These are phyloP conservation scores for Penicillium freii DNA, from an alignment of 2,329 filamentous ascomycete species.

Conservation along the genomic window DNA sequence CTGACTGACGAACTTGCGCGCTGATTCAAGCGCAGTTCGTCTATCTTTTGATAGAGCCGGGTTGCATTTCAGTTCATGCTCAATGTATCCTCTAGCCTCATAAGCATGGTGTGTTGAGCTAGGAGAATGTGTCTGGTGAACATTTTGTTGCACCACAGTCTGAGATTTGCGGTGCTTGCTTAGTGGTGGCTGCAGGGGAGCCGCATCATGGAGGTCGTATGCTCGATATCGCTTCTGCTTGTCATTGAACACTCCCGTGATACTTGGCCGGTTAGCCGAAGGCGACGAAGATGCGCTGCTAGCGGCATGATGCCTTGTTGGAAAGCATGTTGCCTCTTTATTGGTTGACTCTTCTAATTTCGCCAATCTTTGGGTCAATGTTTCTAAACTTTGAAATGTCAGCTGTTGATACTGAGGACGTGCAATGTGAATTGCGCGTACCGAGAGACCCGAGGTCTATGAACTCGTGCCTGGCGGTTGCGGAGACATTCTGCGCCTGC, in stretches of 20 bases:
- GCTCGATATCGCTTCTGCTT: slow-evolving; percentile 8
- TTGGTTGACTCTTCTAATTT: slow-evolving; percentile 19
- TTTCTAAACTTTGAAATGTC: slow-evolving; percentile 16
- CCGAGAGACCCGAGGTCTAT: slow-evolving; percentile 24
- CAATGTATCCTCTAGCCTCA: slow-evolving; percentile 25
- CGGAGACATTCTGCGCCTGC: slow-evolving; percentile 37
- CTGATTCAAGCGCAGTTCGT: slow-evolving; percentile 18
- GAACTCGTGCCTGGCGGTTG: slow-evolving; percentile 22
- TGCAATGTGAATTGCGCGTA: background rate
- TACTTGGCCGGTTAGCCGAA: background rate
- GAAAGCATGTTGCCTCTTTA: slow-evolving; percentile 4
- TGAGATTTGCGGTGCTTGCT: slow-evolving; percentile 17
- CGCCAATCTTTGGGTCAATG: slow-evolving; percentile 18
- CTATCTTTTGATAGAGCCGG: slow-evolving; percentile 22
- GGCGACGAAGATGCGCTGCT: slow-evolving; percentile 13
- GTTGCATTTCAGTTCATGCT: slow-evolving; percentile 26
- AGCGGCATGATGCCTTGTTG: slow-evolving; percentile 7
- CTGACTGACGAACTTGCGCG: slow-evolving; percentile 21
- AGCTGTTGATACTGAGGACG: background rate
- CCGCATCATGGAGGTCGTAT: background rate
- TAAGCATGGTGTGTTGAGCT: slow-evolving; percentile 20
- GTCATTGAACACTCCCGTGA: background rate
- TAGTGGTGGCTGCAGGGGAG: background rate
- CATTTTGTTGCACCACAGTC: slow-evolving; percentile 3
- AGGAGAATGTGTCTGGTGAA: slow-evolving; percentile 15